Percentiles rank a stretch among this genome's conserved stretches.
phyloP scores from a whole-genome alignment of 1,284 basidiomycete genomes.

The Moesziomyces globuligerus region DNA sequence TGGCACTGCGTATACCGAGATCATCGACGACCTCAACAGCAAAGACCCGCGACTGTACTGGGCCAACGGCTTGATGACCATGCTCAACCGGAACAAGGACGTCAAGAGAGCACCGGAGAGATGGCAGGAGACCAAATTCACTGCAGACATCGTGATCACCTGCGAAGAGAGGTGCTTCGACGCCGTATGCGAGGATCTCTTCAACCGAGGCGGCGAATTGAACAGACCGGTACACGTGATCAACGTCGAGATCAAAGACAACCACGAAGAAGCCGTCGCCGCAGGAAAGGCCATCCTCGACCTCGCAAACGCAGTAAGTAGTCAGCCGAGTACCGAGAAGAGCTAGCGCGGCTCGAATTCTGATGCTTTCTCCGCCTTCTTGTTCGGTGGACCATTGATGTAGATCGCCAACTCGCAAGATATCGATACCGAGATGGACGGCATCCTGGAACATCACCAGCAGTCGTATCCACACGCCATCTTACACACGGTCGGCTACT shows the following conservation, averaged over 20 bases:
- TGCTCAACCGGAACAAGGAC: slow-evolving; percentile 94
- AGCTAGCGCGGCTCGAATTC: background rate
- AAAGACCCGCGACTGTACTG: slow-evolving; percentile 88
- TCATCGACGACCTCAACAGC: slow-evolving; percentile 88
- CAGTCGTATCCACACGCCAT: slow-evolving; percentile 90
- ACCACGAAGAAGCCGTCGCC: slow-evolving; percentile 95
- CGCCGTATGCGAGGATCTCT: slow-evolving; percentile 94
- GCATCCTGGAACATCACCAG: slow-evolving; percentile 83
- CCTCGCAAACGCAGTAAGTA: slow-evolving; percentile 84
- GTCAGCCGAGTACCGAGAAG: too few relatives aligned
- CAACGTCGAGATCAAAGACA: slow-evolving; percentile 99
- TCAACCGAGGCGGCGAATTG: slow-evolving; percentile 86
- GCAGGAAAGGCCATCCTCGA: slow-evolving; percentile 95
- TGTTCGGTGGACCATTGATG: background rate
- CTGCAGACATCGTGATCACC: slow-evolving; percentile 96
- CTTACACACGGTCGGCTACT: slow-evolving; percentile 77
- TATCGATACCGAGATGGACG: slow-evolving; percentile 89
- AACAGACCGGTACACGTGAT: slow-evolving; percentile 95
- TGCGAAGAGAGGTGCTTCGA: slow-evolving; percentile 99
- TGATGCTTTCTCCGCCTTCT: slow-evolving; percentile 1
- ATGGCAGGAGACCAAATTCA: slow-evolving; percentile 89
- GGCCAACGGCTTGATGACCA: slow-evolving; percentile 94
- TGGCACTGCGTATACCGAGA: slow-evolving; percentile 96
- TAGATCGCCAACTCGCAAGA: slow-evolving; percentile 88
- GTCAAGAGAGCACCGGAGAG: slow-evolving; percentile 93